Base-by-base conservation (phyloP, 768 basidiomycete genomes). In the Grammothele lineata region DNA sequence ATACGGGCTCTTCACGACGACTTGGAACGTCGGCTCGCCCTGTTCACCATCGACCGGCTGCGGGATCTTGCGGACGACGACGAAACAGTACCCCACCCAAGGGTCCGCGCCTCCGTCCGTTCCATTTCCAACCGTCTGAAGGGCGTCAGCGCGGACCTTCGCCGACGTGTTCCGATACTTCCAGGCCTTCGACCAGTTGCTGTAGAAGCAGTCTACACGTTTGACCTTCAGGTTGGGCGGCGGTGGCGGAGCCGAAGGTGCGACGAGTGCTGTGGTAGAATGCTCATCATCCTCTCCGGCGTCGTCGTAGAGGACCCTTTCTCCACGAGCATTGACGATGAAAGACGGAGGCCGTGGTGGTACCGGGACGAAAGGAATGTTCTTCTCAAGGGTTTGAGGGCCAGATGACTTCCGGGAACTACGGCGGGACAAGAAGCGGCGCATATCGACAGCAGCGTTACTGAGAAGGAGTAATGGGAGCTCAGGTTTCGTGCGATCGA, bases 91-190 rank as follows among this genome's bases (percentile, higher is more conserved):
- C 34, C 77, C 72, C 58, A 74, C 76, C 80, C 78, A 81, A 4
- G 68, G 66, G 46, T 76, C 75, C 27, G 27, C 27, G 27, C 14
- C 14, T 7, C 27, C 27, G 17, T 61, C 65, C 4, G n/a, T 19
- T 35, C 43, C 25, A 25, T 37, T 27, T n/a, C 43, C 25, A 25
- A 30, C 27, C 8, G 36, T 14, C 11, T 23, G 43, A 2, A 32
- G 12, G 5, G 24, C 24, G 0, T 67, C 67, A 11, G 43, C 36
- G 9, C 34, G 11, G 34, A 79, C 71, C 51, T 74, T 76, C 1
- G 78, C 70, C 49, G 69, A 75, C 56, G 73, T 79, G 61, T 76
- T 78, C 75, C 77, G 41, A 56, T 81, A 83, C 63, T 78, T 80
- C 78, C 78, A 81, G 19, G 62, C 57, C 57, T 74, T 80, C 34